Percentiles rank a stretch among this genome's conserved stretches.
Evolutionary conservation across 192 early-diverging fungal species (phyloP).

Genomic region (Coemansia pectinata): DNA sequence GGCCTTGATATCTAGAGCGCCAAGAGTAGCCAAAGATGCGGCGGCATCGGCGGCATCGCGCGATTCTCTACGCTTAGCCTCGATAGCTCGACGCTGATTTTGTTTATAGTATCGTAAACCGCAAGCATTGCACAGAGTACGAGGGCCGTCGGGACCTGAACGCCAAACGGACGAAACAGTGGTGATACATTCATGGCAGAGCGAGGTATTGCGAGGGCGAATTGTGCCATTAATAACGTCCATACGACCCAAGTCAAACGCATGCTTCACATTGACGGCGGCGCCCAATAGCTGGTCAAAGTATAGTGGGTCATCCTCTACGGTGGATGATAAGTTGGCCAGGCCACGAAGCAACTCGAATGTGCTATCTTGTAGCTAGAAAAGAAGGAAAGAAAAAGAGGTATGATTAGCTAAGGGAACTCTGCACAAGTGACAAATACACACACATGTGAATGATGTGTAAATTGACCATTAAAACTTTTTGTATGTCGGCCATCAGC

Average conservation of each 20-base stretch:
- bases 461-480: neutral
- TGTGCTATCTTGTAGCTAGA: constrained; percentile 55
- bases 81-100: constrained; percentile 52
- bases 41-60: constrained; percentile 27
- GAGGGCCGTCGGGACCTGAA: constrained; percentile 53
- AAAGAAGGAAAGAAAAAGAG: neutral
- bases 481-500: neutral
- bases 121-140: constrained; percentile 64
- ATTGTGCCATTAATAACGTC: constrained; percentile 54
- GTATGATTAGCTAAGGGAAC: neutral
- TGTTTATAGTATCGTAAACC: constrained; percentile 62
- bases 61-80: constrained; percentile 46
- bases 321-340: constrained; percentile 35
- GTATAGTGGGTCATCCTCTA: constrained; percentile 51
- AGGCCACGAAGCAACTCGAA: constrained; percentile 51
- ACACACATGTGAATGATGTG: neutral
- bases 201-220: constrained; percentile 52
- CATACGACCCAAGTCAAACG: constrained; percentile 53
- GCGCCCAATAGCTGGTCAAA: constrained; percentile 57
- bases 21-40: constrained; percentile 18
- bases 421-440: neutral
- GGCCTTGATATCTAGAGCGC: constrained; percentile 4
- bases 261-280: constrained; percentile 53
- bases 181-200: constrained; percentile 57
- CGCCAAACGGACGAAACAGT: constrained; percentile 57